A percentile compares a stretch with the other conserved stretches of the same genome.
These are phyloP conservation scores for Parathielavia appendiculata DNA, from an alignment of 495 filamentous ascomycete species.

Conservation along the genomic window DNA sequence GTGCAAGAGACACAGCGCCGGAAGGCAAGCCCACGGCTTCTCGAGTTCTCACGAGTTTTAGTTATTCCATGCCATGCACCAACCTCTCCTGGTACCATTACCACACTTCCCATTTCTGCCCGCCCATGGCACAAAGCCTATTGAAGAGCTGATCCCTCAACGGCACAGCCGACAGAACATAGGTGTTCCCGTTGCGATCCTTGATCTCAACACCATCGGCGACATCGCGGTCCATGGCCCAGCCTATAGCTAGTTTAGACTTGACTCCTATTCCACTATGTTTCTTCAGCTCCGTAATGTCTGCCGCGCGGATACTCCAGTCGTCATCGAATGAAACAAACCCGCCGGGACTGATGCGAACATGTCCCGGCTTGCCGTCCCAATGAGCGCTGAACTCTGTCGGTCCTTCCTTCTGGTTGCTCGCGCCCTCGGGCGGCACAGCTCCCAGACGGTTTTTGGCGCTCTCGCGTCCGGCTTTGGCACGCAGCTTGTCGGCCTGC, in stretches of 20 bases:
- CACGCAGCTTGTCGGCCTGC: background rate
- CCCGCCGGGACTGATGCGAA: background rate
- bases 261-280: background rate
- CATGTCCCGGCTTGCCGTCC: background rate
- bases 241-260: background rate
- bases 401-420: background rate
- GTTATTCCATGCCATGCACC: no score
- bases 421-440: background rate
- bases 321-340: background rate
- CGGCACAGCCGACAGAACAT: background rate
- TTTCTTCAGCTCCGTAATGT: background rate
- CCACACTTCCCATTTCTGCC: background rate
- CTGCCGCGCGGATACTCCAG: background rate
- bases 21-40: no score
- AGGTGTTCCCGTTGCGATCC: background rate
- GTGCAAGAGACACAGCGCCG: no score
- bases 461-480: background rate
- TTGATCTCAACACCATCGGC: background rate
- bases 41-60: no score
- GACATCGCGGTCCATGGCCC: background rate
- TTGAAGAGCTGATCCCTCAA: background rate
- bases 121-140: background rate
- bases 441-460: background rate
- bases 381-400: background rate
- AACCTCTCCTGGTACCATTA: no score